Conservation (phyloP, 148 eudicot species). For the Spergularia bocconei region DNA sequence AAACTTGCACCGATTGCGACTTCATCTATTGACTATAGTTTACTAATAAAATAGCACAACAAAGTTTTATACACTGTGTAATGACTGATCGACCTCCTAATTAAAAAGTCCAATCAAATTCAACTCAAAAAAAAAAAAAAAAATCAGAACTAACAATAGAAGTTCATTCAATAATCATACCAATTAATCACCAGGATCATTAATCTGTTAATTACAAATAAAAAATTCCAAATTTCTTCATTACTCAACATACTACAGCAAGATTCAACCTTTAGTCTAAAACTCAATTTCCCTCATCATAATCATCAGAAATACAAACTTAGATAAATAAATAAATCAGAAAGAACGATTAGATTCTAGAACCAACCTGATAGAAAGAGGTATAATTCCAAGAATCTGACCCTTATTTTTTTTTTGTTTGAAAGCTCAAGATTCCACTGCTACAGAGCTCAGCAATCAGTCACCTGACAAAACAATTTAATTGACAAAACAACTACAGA, state of each 20-base stretch:
- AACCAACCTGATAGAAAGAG: constrained; percentile 23
- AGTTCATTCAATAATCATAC: background rate
- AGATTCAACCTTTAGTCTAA: background rate
- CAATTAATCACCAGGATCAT: background rate
- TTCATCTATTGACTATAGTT: no score
- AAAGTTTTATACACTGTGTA: no score
- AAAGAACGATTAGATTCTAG: constrained; percentile 8
- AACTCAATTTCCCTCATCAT: background rate
- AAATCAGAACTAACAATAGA: background rate
- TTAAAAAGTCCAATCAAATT: background rate
- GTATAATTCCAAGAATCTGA: constrained; percentile 21
- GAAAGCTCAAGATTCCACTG: constrained; percentile 11
- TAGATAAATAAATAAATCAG: background rate
- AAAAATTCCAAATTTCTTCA: background rate
- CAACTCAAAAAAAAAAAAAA: background rate
- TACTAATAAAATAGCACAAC: no score
- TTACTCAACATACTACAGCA: background rate
- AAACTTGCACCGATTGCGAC: no score
- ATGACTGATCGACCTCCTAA: no score
- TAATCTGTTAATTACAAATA: constrained; percentile 1
- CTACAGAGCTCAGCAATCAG: constrained; percentile 16
- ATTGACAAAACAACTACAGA: constrained; percentile 6
- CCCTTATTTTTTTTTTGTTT: background rate
- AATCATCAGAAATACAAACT: background rate
- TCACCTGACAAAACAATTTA: constrained; percentile 20